Conservation (phyloP, 129 eudicot species). For the Arctium minus region DNA sequence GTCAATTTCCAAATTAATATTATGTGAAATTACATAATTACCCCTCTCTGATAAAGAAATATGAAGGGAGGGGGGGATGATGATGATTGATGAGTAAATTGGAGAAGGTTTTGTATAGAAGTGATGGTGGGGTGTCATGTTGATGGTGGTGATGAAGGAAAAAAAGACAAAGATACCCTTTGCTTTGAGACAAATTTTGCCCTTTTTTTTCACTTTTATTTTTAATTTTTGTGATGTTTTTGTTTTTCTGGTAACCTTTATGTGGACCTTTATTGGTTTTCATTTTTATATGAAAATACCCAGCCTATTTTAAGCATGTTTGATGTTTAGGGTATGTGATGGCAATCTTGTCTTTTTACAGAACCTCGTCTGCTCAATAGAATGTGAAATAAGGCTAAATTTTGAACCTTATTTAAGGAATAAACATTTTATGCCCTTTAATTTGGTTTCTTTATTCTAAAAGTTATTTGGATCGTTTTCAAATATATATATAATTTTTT, state of each 20-base stretch:
- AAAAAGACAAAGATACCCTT: slow-evolving; percentile 28
- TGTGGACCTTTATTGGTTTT: slow-evolving; percentile 14
- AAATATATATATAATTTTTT: too few species aligned
- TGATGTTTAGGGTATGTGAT: slow-evolving; percentile 9
- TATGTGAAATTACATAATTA: slow-evolving; percentile 27
- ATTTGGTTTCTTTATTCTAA: too few species aligned
- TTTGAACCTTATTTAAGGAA: not conserved
- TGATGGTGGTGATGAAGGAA: slow-evolving; percentile 7
- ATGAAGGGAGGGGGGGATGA: slow-evolving; percentile 29
- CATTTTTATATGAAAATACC: slow-evolving; percentile 22
- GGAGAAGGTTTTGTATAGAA: slow-evolving; percentile 21
- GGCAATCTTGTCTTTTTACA: slow-evolving; percentile 1
- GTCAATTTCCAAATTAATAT: not conserved
- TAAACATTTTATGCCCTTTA: not conserved
- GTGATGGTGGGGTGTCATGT: slow-evolving; percentile 13
- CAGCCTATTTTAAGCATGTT: slow-evolving; percentile 9
- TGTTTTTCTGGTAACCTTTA: not conserved
- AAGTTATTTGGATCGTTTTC: too few species aligned
- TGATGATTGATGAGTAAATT: slow-evolving; percentile 3
- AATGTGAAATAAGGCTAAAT: not conserved
- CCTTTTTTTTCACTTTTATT: slow-evolving; percentile 1
- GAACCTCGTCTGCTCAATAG: not conserved
- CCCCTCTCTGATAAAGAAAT: slow-evolving; percentile 30
- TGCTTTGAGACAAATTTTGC: slow-evolving; percentile 30
- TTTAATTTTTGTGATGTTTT: not conserved